Evolutionary conservation across 1,139 yeast species (phyloP).

Genomic region (Hansenula lynferdii): DNA sequence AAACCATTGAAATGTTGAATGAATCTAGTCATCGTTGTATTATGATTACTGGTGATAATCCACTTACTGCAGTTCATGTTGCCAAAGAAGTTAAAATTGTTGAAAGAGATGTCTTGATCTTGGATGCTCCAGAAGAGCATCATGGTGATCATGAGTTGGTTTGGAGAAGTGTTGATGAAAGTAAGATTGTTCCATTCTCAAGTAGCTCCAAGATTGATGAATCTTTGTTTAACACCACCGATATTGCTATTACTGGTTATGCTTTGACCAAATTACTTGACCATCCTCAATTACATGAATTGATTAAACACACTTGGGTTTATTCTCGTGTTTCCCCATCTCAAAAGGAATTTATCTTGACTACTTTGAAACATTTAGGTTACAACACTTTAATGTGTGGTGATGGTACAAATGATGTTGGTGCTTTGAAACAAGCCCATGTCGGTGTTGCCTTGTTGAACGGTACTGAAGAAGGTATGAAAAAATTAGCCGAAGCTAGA

Average conservation of each 20-base stretch:
- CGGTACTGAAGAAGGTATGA: conserved; percentile 94
- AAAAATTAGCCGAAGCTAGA: conserved; percentile 80
- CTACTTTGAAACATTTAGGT: conserved; percentile 80
- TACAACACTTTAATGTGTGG: conserved; percentile 98
- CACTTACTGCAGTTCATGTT: conserved; percentile 96
- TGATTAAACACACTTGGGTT: conserved; percentile 90
- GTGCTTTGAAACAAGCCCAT: conserved; percentile 98
- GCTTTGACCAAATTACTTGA: conserved; percentile 66
- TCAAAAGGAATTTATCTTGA: conserved; percentile 89
- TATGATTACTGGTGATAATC: conserved; percentile 99
- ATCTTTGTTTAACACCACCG: conserved; percentile 59
- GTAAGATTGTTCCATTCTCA: conserved; percentile 64
- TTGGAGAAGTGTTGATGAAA: conserved; percentile 85
- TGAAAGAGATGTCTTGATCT: conserved; percentile 74
- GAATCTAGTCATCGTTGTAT: conserved; percentile 93
- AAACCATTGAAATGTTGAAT: conserved; percentile 85
- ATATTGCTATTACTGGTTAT: conserved; percentile 90
- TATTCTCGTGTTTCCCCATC: conserved; percentile 97
- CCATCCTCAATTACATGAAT: conserved; percentile 62
- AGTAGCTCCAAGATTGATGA: conserved; percentile 56
- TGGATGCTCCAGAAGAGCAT: conserved; percentile 75
- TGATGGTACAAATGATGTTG: conserved; percentile 99
- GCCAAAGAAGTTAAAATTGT: conserved; percentile 91
- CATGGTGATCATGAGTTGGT: conserved; percentile 56
- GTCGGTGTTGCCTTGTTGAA: conserved; percentile 95